Percentiles rank a stretch among this genome's conserved stretches.
Conservation (phyloP, 1,284 basidiomycete species). For the Malassezia yamatoensis region DNA sequence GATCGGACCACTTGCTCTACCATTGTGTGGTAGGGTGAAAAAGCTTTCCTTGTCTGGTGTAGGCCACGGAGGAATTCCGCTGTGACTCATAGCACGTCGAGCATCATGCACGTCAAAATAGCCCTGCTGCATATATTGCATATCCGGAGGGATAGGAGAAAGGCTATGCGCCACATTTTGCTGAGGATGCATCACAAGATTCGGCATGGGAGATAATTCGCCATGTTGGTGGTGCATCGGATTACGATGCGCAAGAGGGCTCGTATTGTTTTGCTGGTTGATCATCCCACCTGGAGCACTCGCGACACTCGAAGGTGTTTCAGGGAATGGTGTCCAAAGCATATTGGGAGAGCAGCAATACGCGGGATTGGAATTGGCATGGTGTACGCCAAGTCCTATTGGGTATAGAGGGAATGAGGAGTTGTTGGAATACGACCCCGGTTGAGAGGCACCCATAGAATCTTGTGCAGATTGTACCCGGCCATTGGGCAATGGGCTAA, state of each 20-base stretch:
- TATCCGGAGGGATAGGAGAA: not conserved
- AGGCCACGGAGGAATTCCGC: constrained; percentile 2
- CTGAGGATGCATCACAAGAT: not conserved
- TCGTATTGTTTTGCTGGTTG: constrained; percentile 5
- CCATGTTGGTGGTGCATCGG: not conserved
- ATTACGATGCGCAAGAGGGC: constrained; percentile 14
- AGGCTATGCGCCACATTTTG: not conserved
- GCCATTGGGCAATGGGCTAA: not conserved
- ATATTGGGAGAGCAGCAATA: constrained; percentile 6
- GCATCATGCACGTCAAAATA: constrained; percentile 3
- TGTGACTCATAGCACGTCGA: constrained; percentile 14
- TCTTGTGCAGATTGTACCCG: not conserved
- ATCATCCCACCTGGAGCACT: constrained; percentile 2
- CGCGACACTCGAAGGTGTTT: constrained; percentile 6
- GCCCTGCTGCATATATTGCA: not conserved
- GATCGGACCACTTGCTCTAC: not conserved
- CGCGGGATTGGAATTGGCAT: not conserved
- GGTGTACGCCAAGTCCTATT: not conserved
- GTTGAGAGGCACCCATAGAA: not conserved
- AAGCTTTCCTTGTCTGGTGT: constrained; percentile 5
- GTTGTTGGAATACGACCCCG: not conserved
- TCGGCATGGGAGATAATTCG: not conserved
- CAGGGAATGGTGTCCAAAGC: constrained; percentile 5
- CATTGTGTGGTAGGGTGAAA: constrained; percentile 1
- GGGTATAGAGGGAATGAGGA: not conserved